Percentiles rank a stretch among this genome's conserved stretches.
These are phyloP conservation scores for Liriodendron chinense DNA, from an alignment of 164 flowering plant species.

Conservation along the genomic window DNA sequence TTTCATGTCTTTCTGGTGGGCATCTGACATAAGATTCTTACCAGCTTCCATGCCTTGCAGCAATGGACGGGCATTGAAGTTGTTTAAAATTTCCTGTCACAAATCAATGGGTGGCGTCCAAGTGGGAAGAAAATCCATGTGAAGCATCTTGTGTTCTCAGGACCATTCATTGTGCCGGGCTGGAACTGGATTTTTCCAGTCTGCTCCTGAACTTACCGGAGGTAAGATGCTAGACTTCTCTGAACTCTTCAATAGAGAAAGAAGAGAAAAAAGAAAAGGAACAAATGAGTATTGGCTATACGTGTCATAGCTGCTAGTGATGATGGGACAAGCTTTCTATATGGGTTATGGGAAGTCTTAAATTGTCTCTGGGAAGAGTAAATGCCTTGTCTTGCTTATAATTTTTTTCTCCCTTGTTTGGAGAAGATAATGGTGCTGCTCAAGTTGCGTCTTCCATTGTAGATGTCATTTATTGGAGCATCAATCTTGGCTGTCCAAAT, in stretches of 20 bases:
- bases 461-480: too few relatives aligned
- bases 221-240: not conserved
- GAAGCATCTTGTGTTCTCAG: not conserved
- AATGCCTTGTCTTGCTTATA: too few relatives aligned
- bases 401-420: too few relatives aligned
- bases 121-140: not conserved
- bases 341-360: too few relatives aligned
- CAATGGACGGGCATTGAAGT: not conserved
- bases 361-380: too few relatives aligned
- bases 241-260: not conserved
- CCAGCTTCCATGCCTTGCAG: not conserved
- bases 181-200: not conserved
- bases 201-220: not conserved
- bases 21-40: not conserved
- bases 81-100: not conserved
- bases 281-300: too few relatives aligned
- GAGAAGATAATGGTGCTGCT: too few relatives aligned
- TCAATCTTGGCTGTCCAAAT: too few relatives aligned
- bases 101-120: not conserved
- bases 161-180: not conserved
- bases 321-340: too few relatives aligned
- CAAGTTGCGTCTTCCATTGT: too few relatives aligned
- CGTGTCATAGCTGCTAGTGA: too few relatives aligned
- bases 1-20: not conserved
- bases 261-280: not conserved